These are phyloP conservation scores for Cotoneaster glaucophyllus DNA, from an alignment of 306 rosid genomes.

Conservation along the genomic window DNA sequence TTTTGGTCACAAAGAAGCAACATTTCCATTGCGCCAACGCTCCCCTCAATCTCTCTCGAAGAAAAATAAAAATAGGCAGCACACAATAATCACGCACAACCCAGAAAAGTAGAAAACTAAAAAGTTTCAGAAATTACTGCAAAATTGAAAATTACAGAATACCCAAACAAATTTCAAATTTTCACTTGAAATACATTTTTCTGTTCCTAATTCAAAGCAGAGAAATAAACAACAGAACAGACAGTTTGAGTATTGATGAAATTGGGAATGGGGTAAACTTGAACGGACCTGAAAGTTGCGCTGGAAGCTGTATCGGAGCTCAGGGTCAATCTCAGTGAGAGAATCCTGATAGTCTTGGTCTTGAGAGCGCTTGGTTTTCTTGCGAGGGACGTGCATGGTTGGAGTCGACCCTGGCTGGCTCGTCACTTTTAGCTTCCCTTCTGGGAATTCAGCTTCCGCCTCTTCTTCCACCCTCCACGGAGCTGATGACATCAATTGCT, in stretches of 20 bases:
- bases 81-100: neutral
- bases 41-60: too few species aligned
- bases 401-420: slow-evolving; percentile 54
- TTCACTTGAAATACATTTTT: neutral
- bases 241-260: neutral
- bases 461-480: slow-evolving; percentile 86
- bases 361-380: slow-evolving; percentile 35
- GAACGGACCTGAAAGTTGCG: slow-evolving; percentile 75
- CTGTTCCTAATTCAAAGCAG: neutral
- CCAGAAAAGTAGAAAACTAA: neutral
- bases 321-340: slow-evolving; percentile 70
- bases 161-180: neutral
- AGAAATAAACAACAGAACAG: neutral
- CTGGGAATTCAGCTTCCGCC: slow-evolving; percentile 38
- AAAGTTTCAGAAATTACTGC: neutral
- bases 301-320: slow-evolving; percentile 93
- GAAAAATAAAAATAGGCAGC: too few species aligned
- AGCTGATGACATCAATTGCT: slow-evolving; percentile 81
- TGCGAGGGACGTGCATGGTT: slow-evolving; percentile 76
- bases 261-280: neutral
- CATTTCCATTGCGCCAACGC: too few species aligned
- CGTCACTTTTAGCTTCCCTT: slow-evolving; percentile 71
- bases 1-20: too few species aligned
- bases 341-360: slow-evolving; percentile 38
- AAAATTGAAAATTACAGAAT: neutral